These are phyloP conservation scores for Bolboschoenoplectus hybrid DNA, from an alignment of 202 grass and related monocot genomes.

Conservation along the genomic window DNA sequence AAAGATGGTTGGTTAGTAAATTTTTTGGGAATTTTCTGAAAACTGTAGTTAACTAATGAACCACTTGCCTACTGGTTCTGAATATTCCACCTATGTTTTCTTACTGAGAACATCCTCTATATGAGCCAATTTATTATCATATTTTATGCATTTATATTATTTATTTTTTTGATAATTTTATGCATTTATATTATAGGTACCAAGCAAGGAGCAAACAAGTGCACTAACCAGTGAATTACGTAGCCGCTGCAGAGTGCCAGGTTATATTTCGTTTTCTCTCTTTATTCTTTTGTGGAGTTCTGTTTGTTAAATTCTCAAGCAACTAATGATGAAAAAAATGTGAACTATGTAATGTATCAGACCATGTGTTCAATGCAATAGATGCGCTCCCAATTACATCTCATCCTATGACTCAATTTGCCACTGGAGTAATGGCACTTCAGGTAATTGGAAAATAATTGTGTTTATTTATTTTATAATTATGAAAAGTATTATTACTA, in stretches of 20 bases:
- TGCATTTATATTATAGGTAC: constrained; percentile 56
- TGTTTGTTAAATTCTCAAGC: constrained; percentile 24
- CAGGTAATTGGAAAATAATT: constrained; percentile 52
- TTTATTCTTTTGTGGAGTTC: constrained; percentile 2
- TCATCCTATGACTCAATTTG: constrained; percentile 98
- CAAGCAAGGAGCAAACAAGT: constrained; percentile 91
- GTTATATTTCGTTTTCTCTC: constrained; percentile 45
- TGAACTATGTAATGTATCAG: constrained; percentile 46
- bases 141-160: constrained; percentile 33
- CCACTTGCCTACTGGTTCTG: background rate
- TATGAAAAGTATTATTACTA: background rate
- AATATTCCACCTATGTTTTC: background rate
- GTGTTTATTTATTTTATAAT: constrained; percentile 13
- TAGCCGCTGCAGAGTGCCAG: constrained; percentile 77
- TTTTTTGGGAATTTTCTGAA: background rate
- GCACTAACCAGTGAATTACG: constrained; percentile 68
- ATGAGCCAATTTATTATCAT: background rate
- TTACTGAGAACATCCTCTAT: background rate
- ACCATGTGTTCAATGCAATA: constrained; percentile 82
- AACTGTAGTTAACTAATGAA: background rate
- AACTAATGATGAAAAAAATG: background rate
- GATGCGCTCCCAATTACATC: constrained; percentile 80
- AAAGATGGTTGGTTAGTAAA: background rate
- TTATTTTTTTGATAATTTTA: background rate
- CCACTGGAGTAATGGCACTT: constrained; percentile 93